Percentiles rank a stretch among this genome's conserved stretches.
phyloP scores from a whole-genome alignment of 2,329 filamentous ascomycete genomes.

The Xylaria sp. region DNA sequence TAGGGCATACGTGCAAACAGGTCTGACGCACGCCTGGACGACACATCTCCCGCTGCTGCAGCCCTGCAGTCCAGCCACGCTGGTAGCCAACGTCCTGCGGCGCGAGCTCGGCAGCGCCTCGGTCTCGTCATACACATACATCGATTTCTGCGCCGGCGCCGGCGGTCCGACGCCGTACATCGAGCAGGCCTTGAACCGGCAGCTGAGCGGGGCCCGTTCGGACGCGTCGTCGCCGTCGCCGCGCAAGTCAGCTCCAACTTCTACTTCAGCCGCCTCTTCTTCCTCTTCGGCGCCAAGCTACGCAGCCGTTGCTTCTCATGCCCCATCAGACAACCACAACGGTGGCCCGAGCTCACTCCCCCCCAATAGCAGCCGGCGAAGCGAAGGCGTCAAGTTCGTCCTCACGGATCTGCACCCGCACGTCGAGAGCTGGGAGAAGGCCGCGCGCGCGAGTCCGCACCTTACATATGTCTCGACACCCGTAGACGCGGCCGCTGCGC shows the following conservation, averaged over 20 bases:
- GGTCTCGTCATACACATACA: constrained; percentile 67
- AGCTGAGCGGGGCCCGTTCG: constrained; percentile 46
- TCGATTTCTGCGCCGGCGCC: constrained; percentile 81
- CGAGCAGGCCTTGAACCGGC: constrained; percentile 67
- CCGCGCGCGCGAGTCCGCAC: constrained; percentile 63
- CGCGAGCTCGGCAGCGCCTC: constrained; percentile 59
- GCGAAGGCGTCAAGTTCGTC: constrained; percentile 63
- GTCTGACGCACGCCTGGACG: constrained; percentile 72
- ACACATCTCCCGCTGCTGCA: constrained; percentile 69
- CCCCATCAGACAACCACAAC: not conserved
- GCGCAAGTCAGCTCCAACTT: not conserved
- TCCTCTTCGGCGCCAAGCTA: constrained; percentile 45
- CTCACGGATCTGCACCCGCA: constrained; percentile 75
- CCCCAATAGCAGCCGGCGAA: not conserved
- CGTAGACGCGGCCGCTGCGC: constrained; percentile 73
- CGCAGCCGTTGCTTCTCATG: constrained; percentile 24
- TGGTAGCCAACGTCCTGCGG: constrained; percentile 68
- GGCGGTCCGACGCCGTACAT: constrained; percentile 76
- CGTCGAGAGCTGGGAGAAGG: constrained; percentile 66
- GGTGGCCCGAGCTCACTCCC: not conserved
- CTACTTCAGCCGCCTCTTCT: not conserved
- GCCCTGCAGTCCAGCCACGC: constrained; percentile 65
- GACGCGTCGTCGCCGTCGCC: not conserved
- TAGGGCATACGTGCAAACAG: constrained; percentile 72
- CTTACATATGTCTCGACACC: constrained; percentile 69